Evolutionary conservation across 208 protist species (phyloP), one percentile per base, ranked within the genome.

Genomic region (Trypanosoma cruzi): DNA sequence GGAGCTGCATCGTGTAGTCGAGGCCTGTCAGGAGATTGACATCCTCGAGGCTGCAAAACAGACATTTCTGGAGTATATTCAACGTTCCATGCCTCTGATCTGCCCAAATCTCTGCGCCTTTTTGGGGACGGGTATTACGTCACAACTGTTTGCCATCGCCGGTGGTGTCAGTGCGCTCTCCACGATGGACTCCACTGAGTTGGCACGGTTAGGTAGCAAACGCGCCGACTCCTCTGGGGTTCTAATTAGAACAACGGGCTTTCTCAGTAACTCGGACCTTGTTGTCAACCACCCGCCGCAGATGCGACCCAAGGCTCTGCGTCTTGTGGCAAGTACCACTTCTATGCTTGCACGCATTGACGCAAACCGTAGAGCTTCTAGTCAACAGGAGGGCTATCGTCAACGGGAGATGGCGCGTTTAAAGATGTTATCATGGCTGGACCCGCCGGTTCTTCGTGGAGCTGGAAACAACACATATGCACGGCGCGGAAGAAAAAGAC

Each of bases 61-160:
- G 68, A 92, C 85, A 4, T 94, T 98, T 69, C 82, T 98, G 7
- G 91, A 97, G 71, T 96, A 97, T 75, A 93, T 97, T 40, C 90
- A 96, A 75, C 77, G 81, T 46, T 88, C 86, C n/a, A 98, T 98
- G 92, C 84, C 87, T 13, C 81, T 95, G 29, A 84, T 98, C 34
- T 93, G 90, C 66, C 96, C 96, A 2, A 98, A 98, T 65, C 77
- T 97, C 18, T 96, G 88, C 49, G 87, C 85, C 11, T 90, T 98
- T 53, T 78, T 98, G 11, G 94, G 93, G 16, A 97, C 96, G 13
- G 88, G 82, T 31, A 94, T 98, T 55, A 94, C 94, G 4, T 94
- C 92, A 18, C 91, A 98, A 73, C 79, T 98, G 24, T 96, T 98
- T 68, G 89, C 90, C 62, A 82, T 95, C 50, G 76, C 86, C 0